Evolutionary conservation across 2,329 filamentous ascomycete species (phyloP), one percentile per base, ranked within the genome.

Genomic region (Chrysoporthe austroafricana): DNA sequence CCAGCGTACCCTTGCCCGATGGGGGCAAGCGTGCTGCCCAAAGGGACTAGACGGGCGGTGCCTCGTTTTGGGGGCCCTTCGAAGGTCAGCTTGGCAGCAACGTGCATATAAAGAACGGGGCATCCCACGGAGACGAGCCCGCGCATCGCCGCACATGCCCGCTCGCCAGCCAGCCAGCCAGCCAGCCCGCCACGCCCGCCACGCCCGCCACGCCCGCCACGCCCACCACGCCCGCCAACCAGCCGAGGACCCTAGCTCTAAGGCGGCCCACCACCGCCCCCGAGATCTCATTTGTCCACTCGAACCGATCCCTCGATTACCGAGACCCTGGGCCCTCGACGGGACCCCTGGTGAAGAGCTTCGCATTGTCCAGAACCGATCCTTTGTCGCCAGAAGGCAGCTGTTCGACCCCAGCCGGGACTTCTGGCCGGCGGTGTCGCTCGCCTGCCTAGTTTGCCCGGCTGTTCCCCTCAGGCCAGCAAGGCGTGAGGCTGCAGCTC

Each of bases 101-200:
- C 66, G 62, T 70, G 68, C 68, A 70, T 68, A 68, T 68, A 68
- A 60, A 69, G 67, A 62, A 68, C 61, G 54, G 68, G 54, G 57
- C 63, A 62, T 70, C 66, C 68, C 68, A 70, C 62, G 64, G 62
- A 54, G 62, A 63, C 36, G 9, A 48, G 59, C 59, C 21, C 26
- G 59, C 59, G 8, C 21, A 54, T 46, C 46, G 26, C 52, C 26
- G 50, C 60, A n/a, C 26, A 62, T 36, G 59, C 59, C 52, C 59
- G 43, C 16, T 43, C 32, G 16, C 57, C 57, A 59, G 18, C 57
- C 57, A 26, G 8, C 36, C 57, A 42, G n/a, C 14, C 14, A 6
- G n/a, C 50, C 50, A 54, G 9, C 50, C 50, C 21, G n/a, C 50
- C 14, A n/a, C 50, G 16, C 9, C 50, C n/a, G 7, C 9, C n/a